A percentile compares a stretch with the other conserved stretches of the same genome.
These are phyloP conservation scores for Dactylorhiza incarnata DNA, from an alignment of 106 monocot species.

Conservation along the genomic window DNA sequence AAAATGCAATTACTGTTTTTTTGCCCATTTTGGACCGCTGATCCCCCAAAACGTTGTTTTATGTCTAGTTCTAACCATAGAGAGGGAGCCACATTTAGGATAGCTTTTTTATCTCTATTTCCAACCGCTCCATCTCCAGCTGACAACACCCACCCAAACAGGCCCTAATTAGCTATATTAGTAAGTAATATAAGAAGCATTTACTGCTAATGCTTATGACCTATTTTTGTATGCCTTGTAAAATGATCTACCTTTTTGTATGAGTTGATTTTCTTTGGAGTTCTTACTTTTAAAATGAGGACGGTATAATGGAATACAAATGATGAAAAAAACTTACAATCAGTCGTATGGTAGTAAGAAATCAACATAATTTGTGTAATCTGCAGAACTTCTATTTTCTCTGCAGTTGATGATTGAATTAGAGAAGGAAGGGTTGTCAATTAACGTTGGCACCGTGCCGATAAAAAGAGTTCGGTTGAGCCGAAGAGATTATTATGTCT, in stretches of 20 bases:
- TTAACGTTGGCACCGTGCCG: too few relatives aligned
- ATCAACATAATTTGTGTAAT: not conserved
- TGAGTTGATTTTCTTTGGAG: not conserved
- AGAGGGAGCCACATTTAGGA: too few relatives aligned
- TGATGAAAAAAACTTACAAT: not conserved
- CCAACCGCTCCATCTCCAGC: too few relatives aligned
- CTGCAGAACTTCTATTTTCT: not conserved
- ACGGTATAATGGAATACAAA: not conserved
- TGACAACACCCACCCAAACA: too few relatives aligned
- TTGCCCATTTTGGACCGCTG: too few relatives aligned
- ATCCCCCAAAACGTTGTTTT: too few relatives aligned
- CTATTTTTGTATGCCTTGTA: not conserved
- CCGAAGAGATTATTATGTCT: too few relatives aligned
- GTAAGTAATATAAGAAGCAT: too few relatives aligned
- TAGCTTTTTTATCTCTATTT: too few relatives aligned
- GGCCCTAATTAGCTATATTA: not conserved
- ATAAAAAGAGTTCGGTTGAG: too few relatives aligned
- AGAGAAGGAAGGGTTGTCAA: not conserved
- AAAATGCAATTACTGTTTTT: too few relatives aligned
- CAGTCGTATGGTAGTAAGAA: not conserved
- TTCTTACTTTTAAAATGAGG: not conserved
- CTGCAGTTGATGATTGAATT: not conserved
- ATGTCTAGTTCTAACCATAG: too few relatives aligned
- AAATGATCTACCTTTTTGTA: not conserved
- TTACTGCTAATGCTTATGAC: not conserved